Evolutionary conservation across 1,284 basidiomycete species (phyloP), one percentile per base, ranked within the genome.

Genomic region (Ceratobasidium papillatum): DNA sequence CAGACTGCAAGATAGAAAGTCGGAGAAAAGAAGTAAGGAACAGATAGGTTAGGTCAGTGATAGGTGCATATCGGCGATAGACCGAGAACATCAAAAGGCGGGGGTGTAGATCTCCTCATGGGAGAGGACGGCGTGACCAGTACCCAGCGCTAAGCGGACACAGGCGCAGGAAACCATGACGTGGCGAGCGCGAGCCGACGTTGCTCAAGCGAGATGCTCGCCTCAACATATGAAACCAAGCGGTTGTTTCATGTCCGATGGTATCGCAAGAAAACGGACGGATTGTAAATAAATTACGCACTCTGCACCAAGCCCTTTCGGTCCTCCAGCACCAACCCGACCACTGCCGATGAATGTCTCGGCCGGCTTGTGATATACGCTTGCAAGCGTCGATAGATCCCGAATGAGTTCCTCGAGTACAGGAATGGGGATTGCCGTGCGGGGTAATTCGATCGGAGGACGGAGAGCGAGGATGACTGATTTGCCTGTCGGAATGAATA

Each of bases 291-390:
- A 58, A 78, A 78, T 52, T 52, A 89, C 92, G 77, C 69, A 86
- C 85, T 94, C 94, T 76, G 84, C 78, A 63, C 86, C 89, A 79
- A 89, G 90, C 79, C 87, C 86, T 73, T 90, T 89, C 79, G 98
- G 86, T 19, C 94, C 88, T 78, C 97, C 95, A 0, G 91, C 94
- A 9, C 96, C 91, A 74, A 96, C 86, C 51, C 94, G 86, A 12
- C 95, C 95, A 78, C 89, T 88, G 1, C 95, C 95, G 74, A 96
- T 89, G 79, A 96, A 96, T 0, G 95, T 96, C 81, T 91, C 94
- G 22, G 91, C 91, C 0, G 98, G 98, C 82, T 97, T 98, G 84
- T 98, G 96, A 80, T 98, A 98, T 3, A 98, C 95, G 80, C 93
- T 95, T 0, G 96, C 94, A 22, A 98, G 85, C 69, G 88, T 91